Evolutionary conservation across 345 rosid species (phyloP), one percentile per base, ranked within the genome.

Genomic region (Passiflora organensis): DNA sequence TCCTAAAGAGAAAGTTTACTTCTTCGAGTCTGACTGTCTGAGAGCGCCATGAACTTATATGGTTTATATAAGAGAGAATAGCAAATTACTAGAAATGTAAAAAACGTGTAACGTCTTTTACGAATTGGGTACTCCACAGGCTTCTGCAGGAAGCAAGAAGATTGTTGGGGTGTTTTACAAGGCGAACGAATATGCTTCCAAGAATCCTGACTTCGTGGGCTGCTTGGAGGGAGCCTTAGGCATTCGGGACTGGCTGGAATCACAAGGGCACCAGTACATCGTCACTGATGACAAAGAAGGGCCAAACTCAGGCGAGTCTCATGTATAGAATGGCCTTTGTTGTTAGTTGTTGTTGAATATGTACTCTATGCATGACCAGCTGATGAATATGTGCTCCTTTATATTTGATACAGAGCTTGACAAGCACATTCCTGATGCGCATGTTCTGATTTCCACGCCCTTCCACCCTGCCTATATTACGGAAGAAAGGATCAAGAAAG

Each of bases 121-220:
- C 8, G 34, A 28, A 28, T 28, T 28, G 34, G 8, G 49, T 59
- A 41, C 43, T 41, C 20, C 32, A 61, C 79, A 85, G 95, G 84
- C 88, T 58, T 77, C 93, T 62, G 51, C 88, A 6, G 90, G 78
- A 37, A 81, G 84, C 79, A 85, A 85, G 66, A 91, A 91, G 80
- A 87, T 91, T 28, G 96, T 87, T 46, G 98, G 98, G 2, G 98
- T 91, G 50, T 91, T 91, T 75, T 91, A 91, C 83, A 91, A 91
- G 78, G 98, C 82, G 59, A 75, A 85, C 25, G 90, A 87, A 64
- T 85, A 83, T 50, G 91, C 84, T 55, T 15, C 78, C 13, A 69
- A 50, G 78, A 86, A 88, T 55, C 96, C 96, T 15, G 82, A 88
- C 58, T 85, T 91, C 63, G 65, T 88, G 38, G 93, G 96, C 25